A percentile compares a stretch with the other conserved stretches of the same genome.
Evolutionary conservation across 306 rosid genomes (phyloP).

Genomic region (Hippophae tibetana): DNA sequence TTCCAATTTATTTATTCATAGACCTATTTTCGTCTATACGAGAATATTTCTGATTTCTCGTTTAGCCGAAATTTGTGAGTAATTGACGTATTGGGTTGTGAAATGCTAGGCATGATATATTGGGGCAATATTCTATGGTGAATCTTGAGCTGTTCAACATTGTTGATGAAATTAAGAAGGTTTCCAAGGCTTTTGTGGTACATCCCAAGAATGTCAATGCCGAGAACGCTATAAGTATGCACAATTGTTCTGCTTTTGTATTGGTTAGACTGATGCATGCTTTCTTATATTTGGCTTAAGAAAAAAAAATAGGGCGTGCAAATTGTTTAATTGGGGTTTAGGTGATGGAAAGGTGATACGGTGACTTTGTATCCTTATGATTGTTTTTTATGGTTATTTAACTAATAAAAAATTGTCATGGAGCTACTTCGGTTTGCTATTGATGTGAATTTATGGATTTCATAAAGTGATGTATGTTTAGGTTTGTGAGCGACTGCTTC

Average conservation of each 20-base stretch:
- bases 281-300: no score
- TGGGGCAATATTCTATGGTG: slow-evolving; percentile 89
- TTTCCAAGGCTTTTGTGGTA: slow-evolving; percentile 76
- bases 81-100: not conserved
- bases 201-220: slow-evolving; percentile 84
- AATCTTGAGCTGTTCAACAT: slow-evolving; percentile 90
- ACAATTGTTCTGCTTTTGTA: not conserved
- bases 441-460: no score
- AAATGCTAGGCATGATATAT: slow-evolving; percentile 56
- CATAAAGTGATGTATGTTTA: no score
- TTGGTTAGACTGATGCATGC: not conserved
- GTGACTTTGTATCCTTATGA: no score
- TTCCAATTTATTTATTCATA: not conserved
- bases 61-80: not conserved
- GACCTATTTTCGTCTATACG: not conserved
- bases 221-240: slow-evolving; percentile 55
- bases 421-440: no score
- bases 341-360: no score
- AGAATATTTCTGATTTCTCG: not conserved
- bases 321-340: no score
- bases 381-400: no score
- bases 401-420: no score
- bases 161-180: slow-evolving; percentile 81
- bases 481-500: no score
- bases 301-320: no score